Evolutionary conservation across 176 grass and related monocot species (phyloP), one percentile per base, ranked within the genome.

Genomic region (Bolboschoenus planiculmis): DNA sequence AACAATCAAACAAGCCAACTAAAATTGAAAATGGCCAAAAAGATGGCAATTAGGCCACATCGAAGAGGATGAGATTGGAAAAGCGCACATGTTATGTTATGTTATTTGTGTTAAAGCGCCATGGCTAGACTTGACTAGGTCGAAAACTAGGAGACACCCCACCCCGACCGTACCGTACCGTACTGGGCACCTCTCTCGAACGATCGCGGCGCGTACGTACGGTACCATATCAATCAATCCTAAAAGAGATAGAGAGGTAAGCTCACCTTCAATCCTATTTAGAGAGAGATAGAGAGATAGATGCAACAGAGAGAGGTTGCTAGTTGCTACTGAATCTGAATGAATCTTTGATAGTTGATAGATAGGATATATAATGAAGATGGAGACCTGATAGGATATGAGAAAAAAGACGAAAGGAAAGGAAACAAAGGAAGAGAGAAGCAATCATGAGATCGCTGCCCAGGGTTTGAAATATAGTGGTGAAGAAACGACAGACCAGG

Each of bases 371-470:
- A 68, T 68, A 35, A 9, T 39, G 63, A 67, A 1, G n/a, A 4
- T 27, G 36, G 20, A 43, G 5, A 10, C 5, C 2, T 27, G 43
- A 51, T 18, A 76, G 72, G 72, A 77, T 53, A 16, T 33, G 53
- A 83, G 29, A 26, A 56, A 50, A n/a, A 78, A 15, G 73, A 68
- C 68, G 20, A 27, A 18, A 35, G 10, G 58, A 2, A 72, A 53
- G 44, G 48, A 68, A 65, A 76, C 37, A 83, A 57, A 86, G 33
- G 44, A 68, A 48, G 84, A 51, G 78, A 62, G 78, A 78, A 67
- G 67, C 31, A 83, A 78, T 78, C 39, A 57, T 77, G 84, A 81
- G 76, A 33, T 20, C 21, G 79, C 80, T 76, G 58, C 72, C 24
- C 84, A 50, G 58, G 66, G 78, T 89, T 59, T 62, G 58, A 56